Evolutionary conservation across 371 early-diverging fungal species (phyloP), one percentile per base, ranked within the genome.

Genomic region (Rhizopus sp.): DNA sequence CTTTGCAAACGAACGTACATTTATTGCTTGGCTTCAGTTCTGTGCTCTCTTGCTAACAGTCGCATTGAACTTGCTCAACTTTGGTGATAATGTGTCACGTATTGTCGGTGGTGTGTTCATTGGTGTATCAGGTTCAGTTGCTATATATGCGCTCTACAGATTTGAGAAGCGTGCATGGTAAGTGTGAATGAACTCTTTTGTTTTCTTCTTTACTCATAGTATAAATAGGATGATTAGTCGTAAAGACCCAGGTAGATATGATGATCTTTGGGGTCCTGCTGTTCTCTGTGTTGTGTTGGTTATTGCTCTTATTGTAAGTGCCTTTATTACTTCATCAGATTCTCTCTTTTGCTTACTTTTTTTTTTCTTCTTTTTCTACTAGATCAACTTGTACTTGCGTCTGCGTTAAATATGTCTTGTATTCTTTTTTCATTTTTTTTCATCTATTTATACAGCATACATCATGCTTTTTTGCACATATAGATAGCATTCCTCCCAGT

Each of bases 1-100:
- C 77, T 99, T 99, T 84, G 99, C 99, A 41, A 99, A 99, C 72
- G 99, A 99, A 76, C 87, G 99, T 57, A 99, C 99, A 1, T 99
- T 99, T 77, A 81, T 99, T 51, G 88, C 95, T 15, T 92, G 92
- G 92, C 73, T 92, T 38, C 87, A 92, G 72, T 92, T 92, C 68
- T 80, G 89, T 32, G 86, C 90, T 13, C 68, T 91, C 40, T 70
- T 94, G n/a, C 82, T 90, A 5, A 89, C 88, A 4, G 76, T 95
- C 2, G 85, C 92, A 4, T 66, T 95, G 34, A 93, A 88, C 12
- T 66, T 95, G 53, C 72, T 95, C n/a, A 95, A 95, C 77, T 94
- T 93, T 87, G 92, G 93, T 50, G 91, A 93, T 69, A 61, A 61
- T 35, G 74, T 82, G 0, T 85, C 87, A 13, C 84, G 84, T 40